A percentile compares a stretch with the other conserved stretches of the same genome.
Evolutionary conservation across 2,329 filamentous ascomycete genomes (phyloP).

Genomic region (Exophiala viscosa): DNA sequence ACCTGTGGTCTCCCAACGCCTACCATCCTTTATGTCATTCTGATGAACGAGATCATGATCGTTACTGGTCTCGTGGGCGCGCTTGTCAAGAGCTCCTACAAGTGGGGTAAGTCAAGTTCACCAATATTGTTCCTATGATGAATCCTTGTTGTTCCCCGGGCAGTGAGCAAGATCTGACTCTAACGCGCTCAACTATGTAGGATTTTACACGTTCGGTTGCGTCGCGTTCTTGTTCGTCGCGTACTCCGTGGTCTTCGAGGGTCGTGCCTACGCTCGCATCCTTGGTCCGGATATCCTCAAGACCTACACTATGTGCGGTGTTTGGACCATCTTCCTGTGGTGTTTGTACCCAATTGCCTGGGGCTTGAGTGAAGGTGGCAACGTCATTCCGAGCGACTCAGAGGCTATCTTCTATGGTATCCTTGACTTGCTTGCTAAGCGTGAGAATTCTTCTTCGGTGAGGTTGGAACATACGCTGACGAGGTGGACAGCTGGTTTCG

Average conservation of each 20-base stretch:
- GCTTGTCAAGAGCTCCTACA: slow-evolving; percentile 59
- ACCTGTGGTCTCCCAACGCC: slow-evolving; percentile 63
- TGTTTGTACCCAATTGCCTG: slow-evolving; percentile 63
- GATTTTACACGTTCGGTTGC: slow-evolving; percentile 59
- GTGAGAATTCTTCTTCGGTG: slow-evolving; percentile 1
- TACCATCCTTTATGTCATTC: slow-evolving; percentile 58
- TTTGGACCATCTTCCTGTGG: slow-evolving; percentile 59
- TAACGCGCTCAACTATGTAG: neutral
- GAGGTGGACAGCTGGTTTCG: slow-evolving; percentile 42
- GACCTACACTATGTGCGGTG: slow-evolving; percentile 55
- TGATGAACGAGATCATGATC: slow-evolving; percentile 65
- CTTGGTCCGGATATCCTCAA: slow-evolving; percentile 54
- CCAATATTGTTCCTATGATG: neutral
- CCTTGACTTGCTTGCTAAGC: slow-evolving; percentile 46
- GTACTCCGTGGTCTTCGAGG: slow-evolving; percentile 57
- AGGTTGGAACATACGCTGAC: neutral
- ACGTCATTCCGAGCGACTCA: slow-evolving; percentile 62
- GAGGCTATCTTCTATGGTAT: slow-evolving; percentile 68
- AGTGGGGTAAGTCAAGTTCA: slow-evolving; percentile 49
- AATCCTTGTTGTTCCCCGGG: neutral
- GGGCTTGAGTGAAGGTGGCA: slow-evolving; percentile 62
- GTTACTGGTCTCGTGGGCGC: slow-evolving; percentile 64
- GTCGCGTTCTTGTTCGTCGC: slow-evolving; percentile 57
- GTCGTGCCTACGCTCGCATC: slow-evolving; percentile 52
- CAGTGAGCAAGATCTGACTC: neutral